A percentile compares a stretch with the other conserved stretches of the same genome.
These are phyloP conservation scores for Candida pseudoglaebosa DNA, from an alignment of 805 yeast species.

Conservation along the genomic window DNA sequence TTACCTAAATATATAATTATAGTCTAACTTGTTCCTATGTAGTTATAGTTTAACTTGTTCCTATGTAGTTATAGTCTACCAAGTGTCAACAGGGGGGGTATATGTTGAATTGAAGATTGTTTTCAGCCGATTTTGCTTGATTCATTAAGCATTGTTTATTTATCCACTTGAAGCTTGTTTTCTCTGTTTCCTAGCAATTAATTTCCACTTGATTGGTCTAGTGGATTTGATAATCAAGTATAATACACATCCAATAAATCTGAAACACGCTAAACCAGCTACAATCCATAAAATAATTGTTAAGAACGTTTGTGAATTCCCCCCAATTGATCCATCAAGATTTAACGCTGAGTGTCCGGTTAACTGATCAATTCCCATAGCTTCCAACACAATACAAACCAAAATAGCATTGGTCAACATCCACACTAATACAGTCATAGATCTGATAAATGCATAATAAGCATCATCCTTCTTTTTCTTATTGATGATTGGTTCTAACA, in stretches of 20 bases:
- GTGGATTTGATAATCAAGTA: constrained; percentile 45
- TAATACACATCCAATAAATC: constrained; percentile 70
- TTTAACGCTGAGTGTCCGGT: constrained; percentile 27
- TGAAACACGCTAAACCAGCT: constrained; percentile 80
- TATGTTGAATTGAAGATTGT: too few species aligned
- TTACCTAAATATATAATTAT: too few species aligned
- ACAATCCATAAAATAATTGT: constrained; percentile 90
- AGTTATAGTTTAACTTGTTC: too few species aligned
- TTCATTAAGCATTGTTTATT: too few species aligned
- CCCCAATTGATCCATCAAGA: constrained; percentile 24
- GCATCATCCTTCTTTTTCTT: constrained; percentile 48
- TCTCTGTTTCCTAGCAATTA: constrained; percentile 18
- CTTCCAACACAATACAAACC: constrained; percentile 76
- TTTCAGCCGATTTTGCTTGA: too few species aligned
- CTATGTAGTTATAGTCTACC: too few species aligned
- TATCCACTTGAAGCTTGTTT: constrained; percentile 2
- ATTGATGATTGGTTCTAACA: constrained; percentile 17
- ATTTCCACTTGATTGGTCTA: constrained; percentile 40
- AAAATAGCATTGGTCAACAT: constrained; percentile 79
- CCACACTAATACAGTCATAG: constrained; percentile 88
- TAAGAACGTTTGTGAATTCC: constrained; percentile 63
- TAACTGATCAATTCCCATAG: constrained; percentile 65
- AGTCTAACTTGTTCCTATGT: too few species aligned
- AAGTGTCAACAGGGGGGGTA: too few species aligned
- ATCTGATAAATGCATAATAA: constrained; percentile 87